Conservation (phyloP, 495 filamentous ascomycete species). For the Aspergillus cavernicola region DNA sequence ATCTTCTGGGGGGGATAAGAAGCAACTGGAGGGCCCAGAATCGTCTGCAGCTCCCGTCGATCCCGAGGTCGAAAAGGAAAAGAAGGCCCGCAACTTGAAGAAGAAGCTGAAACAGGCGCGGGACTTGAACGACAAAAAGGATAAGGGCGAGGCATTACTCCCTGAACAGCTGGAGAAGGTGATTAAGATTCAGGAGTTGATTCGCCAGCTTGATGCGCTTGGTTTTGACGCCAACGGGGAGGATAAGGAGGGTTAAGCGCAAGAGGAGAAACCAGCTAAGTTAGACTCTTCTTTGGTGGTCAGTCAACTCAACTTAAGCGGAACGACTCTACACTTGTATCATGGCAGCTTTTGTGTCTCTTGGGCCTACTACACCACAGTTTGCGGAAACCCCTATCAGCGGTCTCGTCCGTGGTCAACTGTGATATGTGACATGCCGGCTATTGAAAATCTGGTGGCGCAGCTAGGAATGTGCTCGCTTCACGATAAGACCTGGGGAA, state of each 20-base stretch:
- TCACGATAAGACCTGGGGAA: too few species aligned
- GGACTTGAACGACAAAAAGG: slow-evolving; percentile 87
- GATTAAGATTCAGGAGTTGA: slow-evolving; percentile 91
- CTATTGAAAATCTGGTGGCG: background rate
- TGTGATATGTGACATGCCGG: background rate
- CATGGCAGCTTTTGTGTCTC: background rate
- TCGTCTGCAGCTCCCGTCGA: slow-evolving; percentile 44
- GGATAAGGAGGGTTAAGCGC: slow-evolving; percentile 31
- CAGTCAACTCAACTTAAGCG: background rate
- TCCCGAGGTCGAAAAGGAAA: slow-evolving; percentile 77
- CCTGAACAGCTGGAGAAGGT: slow-evolving; percentile 98
- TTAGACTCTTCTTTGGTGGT: background rate
- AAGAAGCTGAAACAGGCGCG: slow-evolving; percentile 95
- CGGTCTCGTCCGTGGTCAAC: background rate
- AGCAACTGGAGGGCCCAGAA: slow-evolving; percentile 16
- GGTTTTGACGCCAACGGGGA: slow-evolving; percentile 73
- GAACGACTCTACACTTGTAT: background rate
- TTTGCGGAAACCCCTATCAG: background rate
- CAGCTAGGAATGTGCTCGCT: background rate
- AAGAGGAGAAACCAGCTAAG: slow-evolving; percentile 9
- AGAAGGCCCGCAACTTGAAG: slow-evolving; percentile 86
- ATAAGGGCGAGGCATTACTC: slow-evolving; percentile 72
- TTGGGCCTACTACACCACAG: background rate
- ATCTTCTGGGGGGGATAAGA: slow-evolving; percentile 22
- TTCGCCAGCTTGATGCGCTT: slow-evolving; percentile 79